A percentile compares a stretch with the other conserved stretches of the same genome.
Conservation (phyloP, 2,329 filamentous ascomycete species). For the Raffaelea ambrosiae region DNA sequence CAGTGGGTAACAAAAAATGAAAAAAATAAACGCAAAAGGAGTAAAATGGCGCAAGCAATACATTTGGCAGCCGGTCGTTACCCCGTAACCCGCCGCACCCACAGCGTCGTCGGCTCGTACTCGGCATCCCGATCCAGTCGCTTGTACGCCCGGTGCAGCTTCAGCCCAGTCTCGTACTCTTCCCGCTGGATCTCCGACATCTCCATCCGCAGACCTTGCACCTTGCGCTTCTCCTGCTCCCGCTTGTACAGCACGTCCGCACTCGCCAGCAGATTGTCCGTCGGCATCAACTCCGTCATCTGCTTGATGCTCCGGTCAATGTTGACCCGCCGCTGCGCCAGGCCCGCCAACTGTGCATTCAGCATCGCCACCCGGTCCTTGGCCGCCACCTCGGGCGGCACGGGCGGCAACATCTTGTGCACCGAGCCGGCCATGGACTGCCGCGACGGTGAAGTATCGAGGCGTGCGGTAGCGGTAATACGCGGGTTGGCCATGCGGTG, state of each 20-base stretch:
- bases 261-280: conserved; percentile 58
- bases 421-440: conserved; percentile 25
- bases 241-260: conserved; percentile 51
- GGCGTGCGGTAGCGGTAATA: neutral
- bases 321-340: conserved; percentile 61
- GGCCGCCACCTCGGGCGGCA: conserved; percentile 49
- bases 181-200: conserved; percentile 66
- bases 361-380: conserved; percentile 59
- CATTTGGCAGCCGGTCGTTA: conserved; percentile 2
- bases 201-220: conserved; percentile 57
- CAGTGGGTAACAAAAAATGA: neutral
- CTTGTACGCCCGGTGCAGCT: conserved; percentile 67
- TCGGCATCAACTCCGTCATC: conserved; percentile 70
- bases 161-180: conserved; percentile 70
- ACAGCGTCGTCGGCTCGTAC: conserved; percentile 61
- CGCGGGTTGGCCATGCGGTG: neutral
- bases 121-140: conserved; percentile 58
- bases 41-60: too few species aligned
- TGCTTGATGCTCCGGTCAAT: conserved; percentile 65
- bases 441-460: conserved; percentile 13
- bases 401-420: conserved; percentile 52
- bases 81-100: conserved; percentile 69
- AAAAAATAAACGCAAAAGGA: too few species aligned
- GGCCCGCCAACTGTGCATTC: conserved; percentile 54
- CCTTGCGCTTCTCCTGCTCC: conserved; percentile 53